Percentiles rank a stretch among this genome's conserved stretches.
Conservation (phyloP, 1,284 basidiomycete species). For the Anthracocystis walkeri region DNA sequence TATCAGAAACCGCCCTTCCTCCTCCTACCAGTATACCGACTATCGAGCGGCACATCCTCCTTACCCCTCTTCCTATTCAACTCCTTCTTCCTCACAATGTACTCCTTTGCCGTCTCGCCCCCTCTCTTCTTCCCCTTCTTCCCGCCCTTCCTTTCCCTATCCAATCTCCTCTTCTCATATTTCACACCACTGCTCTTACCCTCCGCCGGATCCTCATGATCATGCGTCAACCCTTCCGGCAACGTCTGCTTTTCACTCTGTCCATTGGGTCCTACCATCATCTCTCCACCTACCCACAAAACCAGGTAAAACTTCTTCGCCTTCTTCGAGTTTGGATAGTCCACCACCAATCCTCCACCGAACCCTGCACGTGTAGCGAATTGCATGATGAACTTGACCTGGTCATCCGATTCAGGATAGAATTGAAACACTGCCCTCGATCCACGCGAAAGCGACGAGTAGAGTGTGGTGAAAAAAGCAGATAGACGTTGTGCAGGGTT, state of each 20-base stretch:
- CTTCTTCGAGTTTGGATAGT: conserved; percentile 72
- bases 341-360: conserved; percentile 94
- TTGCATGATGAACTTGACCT: conserved; percentile 81
- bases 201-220: conserved; percentile 50
- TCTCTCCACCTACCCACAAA: conserved; percentile 69
- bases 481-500: conserved; percentile 91
- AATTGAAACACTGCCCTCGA: conserved; percentile 84
- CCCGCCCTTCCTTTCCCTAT: conserved; percentile 61
- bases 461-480: conserved; percentile 95
- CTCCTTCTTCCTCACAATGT: conserved; percentile 75
- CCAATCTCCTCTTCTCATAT: conserved; percentile 45
- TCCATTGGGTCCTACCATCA: conserved; percentile 69
- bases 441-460: conserved; percentile 89
- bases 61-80: conserved; percentile 74
- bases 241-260: conserved; percentile 53
- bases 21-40: conserved; percentile 59
- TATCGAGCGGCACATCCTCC: conserved; percentile 69
- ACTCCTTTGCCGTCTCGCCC: conserved; percentile 71
- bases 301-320: conserved; percentile 70
- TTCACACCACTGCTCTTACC: conserved; percentile 28
- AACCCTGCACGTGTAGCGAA: conserved; percentile 95
- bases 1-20: conserved; percentile 44
- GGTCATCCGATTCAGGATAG: conserved; percentile 68
- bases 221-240: conserved; percentile 56
- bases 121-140: conserved; percentile 74